Conservation (phyloP, 1,139 yeast species). For the Waltiozyma sp. region DNA sequence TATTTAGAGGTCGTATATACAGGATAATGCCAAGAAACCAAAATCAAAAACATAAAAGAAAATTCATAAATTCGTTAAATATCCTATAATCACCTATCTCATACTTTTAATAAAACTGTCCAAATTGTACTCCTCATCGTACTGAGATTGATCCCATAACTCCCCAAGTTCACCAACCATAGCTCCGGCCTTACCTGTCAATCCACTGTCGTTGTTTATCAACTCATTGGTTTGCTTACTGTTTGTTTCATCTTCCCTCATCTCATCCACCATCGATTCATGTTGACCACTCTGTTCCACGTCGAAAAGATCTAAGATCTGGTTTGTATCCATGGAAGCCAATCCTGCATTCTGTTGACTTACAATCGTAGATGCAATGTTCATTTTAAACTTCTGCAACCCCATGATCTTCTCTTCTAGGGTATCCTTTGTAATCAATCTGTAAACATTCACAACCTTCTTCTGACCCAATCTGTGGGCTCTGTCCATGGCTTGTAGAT, state of each 20-base stretch:
- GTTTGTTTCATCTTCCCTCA: conserved; percentile 21
- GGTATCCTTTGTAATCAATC: conserved; percentile 85
- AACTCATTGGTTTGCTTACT: conserved; percentile 21
- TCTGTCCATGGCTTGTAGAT: conserved; percentile 97
- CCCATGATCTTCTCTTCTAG: conserved; percentile 98
- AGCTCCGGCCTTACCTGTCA: conserved; percentile 29
- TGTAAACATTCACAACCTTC: conserved; percentile 90
- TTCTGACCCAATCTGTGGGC: conserved; percentile 98
- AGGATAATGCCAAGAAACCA: too few relatives aligned
- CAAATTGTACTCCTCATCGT: conserved; percentile 91
- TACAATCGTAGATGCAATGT: conserved; percentile 90
- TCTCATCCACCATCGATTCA: conserved; percentile 30
- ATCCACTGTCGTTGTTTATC: conserved; percentile 28
- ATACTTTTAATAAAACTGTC: conserved; percentile 74
- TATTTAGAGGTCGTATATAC: too few relatives aligned
- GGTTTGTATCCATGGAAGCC: conserved; percentile 94
- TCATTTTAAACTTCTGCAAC: conserved; percentile 91
- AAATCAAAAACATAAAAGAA: too few relatives aligned
- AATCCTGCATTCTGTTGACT: conserved; percentile 95
- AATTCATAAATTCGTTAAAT: not conserved
- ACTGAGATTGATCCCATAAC: conserved; percentile 92
- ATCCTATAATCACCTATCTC: conserved; percentile 11
- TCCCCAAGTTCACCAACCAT: conserved; percentile 78
- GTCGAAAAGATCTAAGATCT: conserved; percentile 81
- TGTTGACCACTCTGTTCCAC: conserved; percentile 41